Evolutionary conservation across 2,329 filamentous ascomycete genomes (phyloP).

Genomic region (Fusarium armeniacum): DNA sequence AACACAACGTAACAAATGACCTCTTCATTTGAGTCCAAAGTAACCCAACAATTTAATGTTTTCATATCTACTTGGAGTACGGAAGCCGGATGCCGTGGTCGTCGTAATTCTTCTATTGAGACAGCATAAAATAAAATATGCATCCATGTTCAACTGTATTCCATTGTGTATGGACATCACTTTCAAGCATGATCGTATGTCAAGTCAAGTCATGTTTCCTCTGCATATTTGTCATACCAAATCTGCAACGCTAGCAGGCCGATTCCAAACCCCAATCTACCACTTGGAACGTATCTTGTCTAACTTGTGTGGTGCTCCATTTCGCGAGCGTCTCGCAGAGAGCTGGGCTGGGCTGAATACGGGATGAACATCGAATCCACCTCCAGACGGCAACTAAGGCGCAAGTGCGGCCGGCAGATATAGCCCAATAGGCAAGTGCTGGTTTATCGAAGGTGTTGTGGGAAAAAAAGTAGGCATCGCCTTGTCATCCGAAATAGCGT

Average conservation of each 20-base stretch:
- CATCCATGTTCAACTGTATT: background rate
- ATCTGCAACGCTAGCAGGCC: background rate
- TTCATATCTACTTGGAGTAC: background rate
- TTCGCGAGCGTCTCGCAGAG: background rate
- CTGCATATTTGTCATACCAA: background rate
- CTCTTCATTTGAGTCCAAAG: background rate
- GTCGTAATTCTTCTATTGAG: background rate
- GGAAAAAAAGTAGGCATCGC: background rate
- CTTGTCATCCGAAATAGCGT: conserved; percentile 2
- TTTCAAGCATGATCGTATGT: background rate
- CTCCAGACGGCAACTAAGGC: background rate
- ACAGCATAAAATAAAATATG: background rate
- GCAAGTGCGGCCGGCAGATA: background rate
- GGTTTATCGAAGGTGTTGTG: background rate
- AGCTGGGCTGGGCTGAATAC: background rate
- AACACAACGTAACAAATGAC: no score
- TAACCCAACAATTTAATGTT: background rate
- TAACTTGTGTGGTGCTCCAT: background rate
- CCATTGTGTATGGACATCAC: background rate
- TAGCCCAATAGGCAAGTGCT: background rate
- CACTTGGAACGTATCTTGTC: background rate
- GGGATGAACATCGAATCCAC: background rate
- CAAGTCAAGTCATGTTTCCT: background rate
- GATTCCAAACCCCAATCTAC: background rate
- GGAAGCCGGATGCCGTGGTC: background rate